A percentile compares a stretch with the other conserved stretches of the same genome.
phyloP scores from a whole-genome alignment of 805 yeast genomes.

The Yarrowia osloensis region DNA sequence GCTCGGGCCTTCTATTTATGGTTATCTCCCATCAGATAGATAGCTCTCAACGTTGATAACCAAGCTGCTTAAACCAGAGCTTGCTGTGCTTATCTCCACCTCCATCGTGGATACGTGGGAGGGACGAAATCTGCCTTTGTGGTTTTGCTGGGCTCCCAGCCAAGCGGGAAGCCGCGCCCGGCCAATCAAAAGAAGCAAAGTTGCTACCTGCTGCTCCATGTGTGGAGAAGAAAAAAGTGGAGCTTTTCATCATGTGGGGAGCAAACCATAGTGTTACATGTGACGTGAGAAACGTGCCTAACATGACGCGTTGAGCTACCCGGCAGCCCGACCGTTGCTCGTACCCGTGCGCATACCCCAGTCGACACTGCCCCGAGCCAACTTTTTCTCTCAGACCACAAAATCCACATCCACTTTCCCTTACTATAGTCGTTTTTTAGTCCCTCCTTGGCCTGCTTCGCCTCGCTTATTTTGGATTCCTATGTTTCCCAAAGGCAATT shows the following conservation, averaged over 20 bases:
- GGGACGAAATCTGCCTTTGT: background rate
- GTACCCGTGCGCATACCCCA: too few relatives aligned
- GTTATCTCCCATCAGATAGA: constrained; percentile 9
- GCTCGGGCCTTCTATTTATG: background rate
- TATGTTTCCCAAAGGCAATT: constrained; percentile 7
- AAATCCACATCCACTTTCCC: too few relatives aligned
- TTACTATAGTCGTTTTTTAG: background rate
- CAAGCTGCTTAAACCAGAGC: background rate
- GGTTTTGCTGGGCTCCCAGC: background rate
- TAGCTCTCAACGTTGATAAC: background rate
- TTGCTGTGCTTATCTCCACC: background rate
- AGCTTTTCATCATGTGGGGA: background rate
- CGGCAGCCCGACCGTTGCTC: background rate
- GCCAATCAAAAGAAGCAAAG: background rate
- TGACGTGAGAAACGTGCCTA: background rate
- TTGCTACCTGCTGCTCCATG: background rate
- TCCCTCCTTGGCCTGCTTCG: background rate
- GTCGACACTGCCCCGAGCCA: background rate
- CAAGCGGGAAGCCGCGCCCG: background rate
- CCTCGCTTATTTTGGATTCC: constrained; percentile 22
- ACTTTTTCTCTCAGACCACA: background rate
- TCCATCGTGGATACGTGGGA: background rate
- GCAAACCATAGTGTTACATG: constrained; percentile 1
- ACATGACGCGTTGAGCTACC: background rate
- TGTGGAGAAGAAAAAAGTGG: constrained; percentile 14